These are phyloP conservation scores for Acanthamoeba royreba DNA, from an alignment of 208 protist genomes.

Conservation along the genomic window DNA sequence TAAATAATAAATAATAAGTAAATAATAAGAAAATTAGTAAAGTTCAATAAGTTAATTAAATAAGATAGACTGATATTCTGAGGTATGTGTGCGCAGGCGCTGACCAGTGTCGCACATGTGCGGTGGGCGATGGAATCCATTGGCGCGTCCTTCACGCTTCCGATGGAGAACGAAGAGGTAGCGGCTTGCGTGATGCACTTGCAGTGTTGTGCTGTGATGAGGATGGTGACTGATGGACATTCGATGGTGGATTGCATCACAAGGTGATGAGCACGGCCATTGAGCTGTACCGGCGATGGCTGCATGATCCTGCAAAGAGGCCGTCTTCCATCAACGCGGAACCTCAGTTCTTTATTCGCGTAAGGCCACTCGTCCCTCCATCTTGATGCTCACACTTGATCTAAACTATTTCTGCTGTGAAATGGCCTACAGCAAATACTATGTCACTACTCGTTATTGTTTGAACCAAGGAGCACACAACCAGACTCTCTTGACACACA, in stretches of 20 bases:
- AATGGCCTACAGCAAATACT: not conserved
- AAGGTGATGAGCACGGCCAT: not conserved
- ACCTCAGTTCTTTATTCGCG: not conserved
- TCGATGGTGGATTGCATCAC: not conserved
- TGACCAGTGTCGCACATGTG: not conserved
- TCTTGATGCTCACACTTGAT: not conserved
- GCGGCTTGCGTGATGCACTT: not conserved
- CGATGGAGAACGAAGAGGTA: constrained; percentile 49
- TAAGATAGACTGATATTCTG: not conserved
- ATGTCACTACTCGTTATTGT: constrained; percentile 32
- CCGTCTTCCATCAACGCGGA: not conserved
- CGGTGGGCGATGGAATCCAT: constrained; percentile 58
- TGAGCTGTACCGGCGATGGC: not conserved
- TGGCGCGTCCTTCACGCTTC: constrained; percentile 44
- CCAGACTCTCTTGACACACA: constrained; percentile 11
- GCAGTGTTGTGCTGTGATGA: constrained; percentile 27
- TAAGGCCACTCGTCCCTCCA: not conserved
- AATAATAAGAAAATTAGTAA: not conserved
- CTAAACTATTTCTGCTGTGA: not conserved
- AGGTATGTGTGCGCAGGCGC: not conserved
- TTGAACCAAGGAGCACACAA: not conserved
- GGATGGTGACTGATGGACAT: not conserved
- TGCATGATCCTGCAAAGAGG: not conserved
- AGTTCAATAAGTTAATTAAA: not conserved
- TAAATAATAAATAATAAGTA: not conserved